phyloP scores from a whole-genome alignment of 371 early-diverging fungal genomes.

The Enteropsectra breve region DNA sequence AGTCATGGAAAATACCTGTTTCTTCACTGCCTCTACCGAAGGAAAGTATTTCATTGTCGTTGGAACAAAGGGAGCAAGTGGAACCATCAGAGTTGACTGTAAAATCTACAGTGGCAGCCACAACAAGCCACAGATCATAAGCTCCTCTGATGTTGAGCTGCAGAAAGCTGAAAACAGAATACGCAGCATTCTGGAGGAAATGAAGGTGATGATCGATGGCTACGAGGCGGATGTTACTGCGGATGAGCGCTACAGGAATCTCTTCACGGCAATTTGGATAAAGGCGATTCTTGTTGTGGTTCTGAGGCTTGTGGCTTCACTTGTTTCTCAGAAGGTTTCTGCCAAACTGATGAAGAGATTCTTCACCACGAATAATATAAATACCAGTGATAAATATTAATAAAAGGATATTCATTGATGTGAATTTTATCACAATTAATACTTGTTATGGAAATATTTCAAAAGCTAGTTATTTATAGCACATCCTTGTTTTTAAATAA shows the following conservation, averaged over 20 bases:
- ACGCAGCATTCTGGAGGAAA: slow-evolving; percentile 10
- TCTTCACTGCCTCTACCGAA: slow-evolving; percentile 15
- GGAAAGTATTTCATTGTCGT: slow-evolving; percentile 20
- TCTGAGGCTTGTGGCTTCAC: slow-evolving; percentile 15
- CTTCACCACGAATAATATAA: not conserved
- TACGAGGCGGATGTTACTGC: slow-evolving; percentile 22
- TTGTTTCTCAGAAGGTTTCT: not conserved
- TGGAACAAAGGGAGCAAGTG: not conserved
- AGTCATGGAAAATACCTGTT: slow-evolving; percentile 9
- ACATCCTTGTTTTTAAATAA: no score
- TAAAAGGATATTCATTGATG: not conserved
- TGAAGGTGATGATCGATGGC: slow-evolving; percentile 7
- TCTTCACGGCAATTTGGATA: slow-evolving; percentile 4
- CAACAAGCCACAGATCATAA: slow-evolving; percentile 15
- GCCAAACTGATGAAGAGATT: slow-evolving; percentile 4
- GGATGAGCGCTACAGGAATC: slow-evolving; percentile 1
- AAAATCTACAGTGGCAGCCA: slow-evolving; percentile 11
- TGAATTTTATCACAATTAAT: no score
- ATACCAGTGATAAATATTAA: not conserved
- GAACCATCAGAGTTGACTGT: not conserved
- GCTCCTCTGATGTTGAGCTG: slow-evolving; percentile 22
- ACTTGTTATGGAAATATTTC: no score
- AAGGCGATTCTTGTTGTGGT: slow-evolving; percentile 5
- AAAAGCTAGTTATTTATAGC: no score
- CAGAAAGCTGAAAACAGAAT: slow-evolving; percentile 16